Evolutionary conservation across 2,329 filamentous ascomycete genomes (phyloP).

Genomic region (Colletotrichum cordylinicola): DNA sequence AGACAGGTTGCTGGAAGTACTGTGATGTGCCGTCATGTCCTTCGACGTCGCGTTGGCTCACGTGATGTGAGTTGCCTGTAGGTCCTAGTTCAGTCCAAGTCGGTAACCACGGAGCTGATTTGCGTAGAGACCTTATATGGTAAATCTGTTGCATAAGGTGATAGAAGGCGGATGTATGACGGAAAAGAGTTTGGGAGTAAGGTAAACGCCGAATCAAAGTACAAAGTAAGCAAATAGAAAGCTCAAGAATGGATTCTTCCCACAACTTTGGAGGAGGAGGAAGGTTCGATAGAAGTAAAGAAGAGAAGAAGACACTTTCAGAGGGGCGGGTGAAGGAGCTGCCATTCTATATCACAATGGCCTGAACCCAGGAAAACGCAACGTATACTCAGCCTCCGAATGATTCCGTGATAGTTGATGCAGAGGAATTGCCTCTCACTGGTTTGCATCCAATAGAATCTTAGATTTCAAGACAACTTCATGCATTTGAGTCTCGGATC

Average conservation of each 20-base stretch:
- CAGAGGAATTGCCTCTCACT: neutral
- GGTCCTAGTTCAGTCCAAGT: neutral
- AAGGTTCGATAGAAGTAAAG: no score
- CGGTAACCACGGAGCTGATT: no score
- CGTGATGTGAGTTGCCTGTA: neutral
- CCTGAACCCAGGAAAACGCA: neutral
- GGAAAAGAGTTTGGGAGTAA: neutral
- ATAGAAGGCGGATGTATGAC: rapidly evolving
- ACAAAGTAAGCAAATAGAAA: rapidly evolving
- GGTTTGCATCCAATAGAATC: neutral
- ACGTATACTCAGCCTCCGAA: rapidly evolving
- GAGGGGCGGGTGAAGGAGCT: neutral
- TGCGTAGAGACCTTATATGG: neutral
- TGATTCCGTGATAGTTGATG: neutral
- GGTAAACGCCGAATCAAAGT: neutral
- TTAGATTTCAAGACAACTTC: no score
- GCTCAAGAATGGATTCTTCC: neutral
- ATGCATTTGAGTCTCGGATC: no score
- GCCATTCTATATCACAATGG: neutral
- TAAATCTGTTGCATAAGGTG: neutral
- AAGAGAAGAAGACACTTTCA: neutral
- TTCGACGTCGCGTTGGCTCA: neutral
- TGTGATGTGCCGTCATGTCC: neutral
- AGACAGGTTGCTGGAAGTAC: neutral
- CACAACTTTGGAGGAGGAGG: no score